Base-by-base conservation (phyloP, 164 flowering plant genomes). In the Annona squamosa region DNA sequence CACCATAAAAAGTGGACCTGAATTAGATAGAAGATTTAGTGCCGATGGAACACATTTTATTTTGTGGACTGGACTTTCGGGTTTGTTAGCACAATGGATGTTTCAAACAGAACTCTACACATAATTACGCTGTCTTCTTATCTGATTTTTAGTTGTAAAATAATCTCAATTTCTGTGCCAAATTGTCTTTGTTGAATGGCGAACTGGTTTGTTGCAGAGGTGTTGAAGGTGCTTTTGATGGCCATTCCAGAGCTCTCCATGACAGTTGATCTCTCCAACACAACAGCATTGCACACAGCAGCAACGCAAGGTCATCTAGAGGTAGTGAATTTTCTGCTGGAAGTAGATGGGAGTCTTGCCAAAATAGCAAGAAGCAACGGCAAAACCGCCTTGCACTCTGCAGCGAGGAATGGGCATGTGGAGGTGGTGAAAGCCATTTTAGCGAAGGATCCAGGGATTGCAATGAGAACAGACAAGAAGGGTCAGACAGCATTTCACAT, bases 401-500 rank as follows among this genome's bases (percentile, higher is more conserved):
- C 98, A 0, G 90, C 98, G 10, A 90, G 99, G 81, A 93, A 93
- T 67, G 98, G 99, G 62, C 96, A 91, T 77, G 41, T 89, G 68
- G 84, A 81, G 65, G 92, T 90, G 18, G 85, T 93, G 73, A 89
- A 80, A 72, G 85, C 91, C 0, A 90, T 95, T 68, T 63, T 93
- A 72, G 79, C 72, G 6, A 79, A 78, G 57, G 96, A 93, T 72
- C 94, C 93, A 45, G 84, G 79, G 71, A 78, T 87, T n/a, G 80
- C 86, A 1, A 78, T 82, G 5, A 70, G 94, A 68, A 86, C 72
- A 9, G 99, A 95, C 76, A 93, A 91, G 82, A 95, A 95, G 85
- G 96, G 98, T 3, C 99, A 95, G 79, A 89, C 98, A 1, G 97
- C 99, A 0, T 92, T 95, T 75, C 99, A 95, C 84, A 95, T 95